Evolutionary conservation across 2,329 filamentous ascomycete genomes (phyloP), one percentile per base, ranked within the genome.

Genomic region (Aspergillus pseudoterreus): DNA sequence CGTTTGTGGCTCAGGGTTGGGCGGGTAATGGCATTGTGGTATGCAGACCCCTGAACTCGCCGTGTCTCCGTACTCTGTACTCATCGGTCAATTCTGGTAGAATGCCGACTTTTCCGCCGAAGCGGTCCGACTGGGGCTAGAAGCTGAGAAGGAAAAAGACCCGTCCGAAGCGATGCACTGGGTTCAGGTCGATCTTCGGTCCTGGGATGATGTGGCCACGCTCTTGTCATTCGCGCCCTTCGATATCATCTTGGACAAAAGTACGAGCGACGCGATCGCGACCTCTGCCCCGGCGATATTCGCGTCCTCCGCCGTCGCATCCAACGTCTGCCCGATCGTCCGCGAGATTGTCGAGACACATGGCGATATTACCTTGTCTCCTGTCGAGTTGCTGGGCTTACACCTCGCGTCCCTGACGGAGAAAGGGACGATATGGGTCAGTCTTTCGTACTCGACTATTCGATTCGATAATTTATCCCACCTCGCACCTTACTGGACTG

Each of bases 41-140:
- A 47, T 47, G 66, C 58, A 10, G 8, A 12, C 9, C 43, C 24
- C 42, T 19, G 21, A 45, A 19, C 15, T 33, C 27, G 11, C 17
- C n/a, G 6, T 19, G 5, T 15, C n/a, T 14, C 10, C 9, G n/a
- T 27, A 38, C 24, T 35, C 12, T 35, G 35, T 24, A 21, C 8
- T 41, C 4, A 12, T 21, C 24, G 39, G 39, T 17, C 39, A 22
- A 6, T 42, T 42, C 22, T 44, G 19, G 43, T 44, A 71, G 68
- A 71, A 71, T 30, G 67, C 64, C 32, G 69, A 71, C 47, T 71
- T 71, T 27, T 71, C 69, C 46, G 47, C 58, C 36, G 67, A 71
- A 59, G 69, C 69, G 24, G 66, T 71, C n/a, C 68, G 69, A 17
- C 53, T 66, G 1, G 69, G 69, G 2, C 59, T 53, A 46, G 57